phyloP scores from a whole-genome alignment of 148 eudicot genomes.

The Camellia lanceoleosa region DNA sequence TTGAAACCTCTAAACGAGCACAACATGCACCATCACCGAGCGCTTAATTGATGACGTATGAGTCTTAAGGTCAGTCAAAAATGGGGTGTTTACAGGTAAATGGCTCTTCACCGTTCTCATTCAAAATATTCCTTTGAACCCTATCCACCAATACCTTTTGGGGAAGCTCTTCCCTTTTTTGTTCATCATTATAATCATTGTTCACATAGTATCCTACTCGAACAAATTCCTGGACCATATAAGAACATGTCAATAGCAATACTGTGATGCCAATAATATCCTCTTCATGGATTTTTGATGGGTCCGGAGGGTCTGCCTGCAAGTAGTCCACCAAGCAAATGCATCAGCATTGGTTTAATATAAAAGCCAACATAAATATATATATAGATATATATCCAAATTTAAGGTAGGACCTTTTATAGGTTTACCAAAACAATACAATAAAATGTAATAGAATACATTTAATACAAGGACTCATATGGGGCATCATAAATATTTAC shows the following conservation, averaged over 20 bases:
- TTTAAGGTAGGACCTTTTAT: too few species aligned
- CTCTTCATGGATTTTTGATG: slow-evolving; percentile 81
- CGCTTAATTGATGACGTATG: too few species aligned
- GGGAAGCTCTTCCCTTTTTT: slow-evolving; percentile 84
- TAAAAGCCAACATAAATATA: not conserved
- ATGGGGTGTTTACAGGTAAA: too few species aligned
- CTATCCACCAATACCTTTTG: slow-evolving; percentile 73
- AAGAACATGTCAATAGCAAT: slow-evolving; percentile 78
- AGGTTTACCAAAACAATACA: too few species aligned
- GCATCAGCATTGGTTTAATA: not conserved
- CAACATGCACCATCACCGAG: too few species aligned
- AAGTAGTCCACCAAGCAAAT: slow-evolving; percentile 2
- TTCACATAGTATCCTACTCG: slow-evolving; percentile 63
- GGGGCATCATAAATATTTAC: too few species aligned
- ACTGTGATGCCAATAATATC: slow-evolving; percentile 90
- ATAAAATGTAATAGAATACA: too few species aligned
- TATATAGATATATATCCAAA: too few species aligned
- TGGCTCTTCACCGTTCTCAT: not conserved
- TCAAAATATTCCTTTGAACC: slow-evolving; percentile 70
- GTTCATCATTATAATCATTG: slow-evolving; percentile 65
- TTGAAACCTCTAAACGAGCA: too few species aligned
- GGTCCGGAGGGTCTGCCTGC: slow-evolving; percentile 93
- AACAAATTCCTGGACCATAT: slow-evolving; percentile 81
- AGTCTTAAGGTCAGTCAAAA: too few species aligned
- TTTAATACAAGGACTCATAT: too few species aligned